phyloP scores from a whole-genome alignment of 2,329 filamentous ascomycete genomes.

The Phoma sp. region DNA sequence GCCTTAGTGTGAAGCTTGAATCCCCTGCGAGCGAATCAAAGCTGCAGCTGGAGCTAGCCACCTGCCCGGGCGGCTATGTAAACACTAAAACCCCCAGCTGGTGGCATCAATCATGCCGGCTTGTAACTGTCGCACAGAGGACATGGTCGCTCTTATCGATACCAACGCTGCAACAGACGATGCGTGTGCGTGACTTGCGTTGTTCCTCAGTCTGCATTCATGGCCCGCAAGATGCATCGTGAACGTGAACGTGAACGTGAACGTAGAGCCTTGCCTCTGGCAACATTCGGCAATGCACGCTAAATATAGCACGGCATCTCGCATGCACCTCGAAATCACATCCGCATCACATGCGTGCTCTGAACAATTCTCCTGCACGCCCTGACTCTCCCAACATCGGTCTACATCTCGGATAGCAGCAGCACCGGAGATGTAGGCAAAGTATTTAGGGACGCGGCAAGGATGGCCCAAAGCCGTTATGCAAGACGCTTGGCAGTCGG shows the following conservation, averaged over 20 bases:
- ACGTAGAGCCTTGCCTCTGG: not conserved
- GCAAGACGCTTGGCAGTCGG: not conserved
- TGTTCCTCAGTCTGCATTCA: not conserved
- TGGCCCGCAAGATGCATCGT: not conserved
- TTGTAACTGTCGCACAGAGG: slow-evolving; percentile 3
- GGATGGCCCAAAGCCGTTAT: not conserved
- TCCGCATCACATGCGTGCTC: slow-evolving; percentile 16
- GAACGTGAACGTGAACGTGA: too few species aligned
- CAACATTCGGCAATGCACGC: slow-evolving; percentile 7
- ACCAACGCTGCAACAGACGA: not conserved
- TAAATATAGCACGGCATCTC: slow-evolving; percentile 17
- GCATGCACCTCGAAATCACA: slow-evolving; percentile 14
- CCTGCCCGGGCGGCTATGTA: slow-evolving; percentile 18
- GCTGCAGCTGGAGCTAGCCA: slow-evolving; percentile 3
- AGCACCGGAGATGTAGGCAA: not conserved
- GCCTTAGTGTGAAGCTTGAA: slow-evolving; percentile 27
- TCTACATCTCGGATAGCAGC: not conserved
- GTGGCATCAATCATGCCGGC: slow-evolving; percentile 7
- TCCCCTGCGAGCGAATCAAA: slow-evolving; percentile 25
- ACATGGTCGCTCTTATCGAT: slow-evolving; percentile 9
- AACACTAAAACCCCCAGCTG: not conserved
- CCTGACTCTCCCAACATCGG: not conserved
- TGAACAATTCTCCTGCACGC: slow-evolving; percentile 11
- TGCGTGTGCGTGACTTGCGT: not conserved
- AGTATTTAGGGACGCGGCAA: not conserved